Evolutionary conservation across 2,329 filamentous ascomycete species (phyloP), one percentile per base, ranked within the genome.

Genomic region (Colletotrichum endophyticum): DNA sequence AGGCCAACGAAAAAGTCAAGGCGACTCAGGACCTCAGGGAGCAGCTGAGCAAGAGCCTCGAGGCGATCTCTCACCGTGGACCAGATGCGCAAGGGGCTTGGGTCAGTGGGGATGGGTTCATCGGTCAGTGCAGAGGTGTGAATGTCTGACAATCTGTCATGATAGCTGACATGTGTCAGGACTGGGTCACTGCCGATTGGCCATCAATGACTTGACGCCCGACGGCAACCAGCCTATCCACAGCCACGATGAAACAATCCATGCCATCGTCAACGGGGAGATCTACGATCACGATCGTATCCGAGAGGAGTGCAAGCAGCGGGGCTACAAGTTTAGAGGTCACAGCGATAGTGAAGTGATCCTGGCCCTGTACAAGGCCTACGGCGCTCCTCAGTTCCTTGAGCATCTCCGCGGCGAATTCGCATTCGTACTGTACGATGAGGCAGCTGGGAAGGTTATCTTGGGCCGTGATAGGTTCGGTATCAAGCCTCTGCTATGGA

Each of bases 201-300:
- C 88, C 9, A 91, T 91, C 80, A 89, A 89, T 73, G 89, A 91
- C 78, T 84, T 91, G 0, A 86, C 84, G 6, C 81, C 85, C 0
- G 81, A 81, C 16, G 89, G 87, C 3, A 79, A 81, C 8, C 89
- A 91, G 76, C 89, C 89, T 1, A 82, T 89, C 62, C 84, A 86
- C 67, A 82, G 84, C 74, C 71, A 78, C 6, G 81, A 85, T 8
- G 22, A 8, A n/a, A 25, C 49, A n/a, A 53, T 92, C 16, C 89
- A 92, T 79, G 89, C 89, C 1, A 87, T 92, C n/a, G 88, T 92
- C 36, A 92, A 91, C 73, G 90, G 91, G 32, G 90, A 92, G 80
- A 84, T 92, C 19, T 92, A 92, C 79, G 88, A 90, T 78, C 84
- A 88, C 70, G 88, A 90, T 68, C 78, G 81, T 7, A 84, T 90